These are phyloP conservation scores for Arctostaphylos glauca DNA, from an alignment of 148 eudicot species.

Conservation along the genomic window DNA sequence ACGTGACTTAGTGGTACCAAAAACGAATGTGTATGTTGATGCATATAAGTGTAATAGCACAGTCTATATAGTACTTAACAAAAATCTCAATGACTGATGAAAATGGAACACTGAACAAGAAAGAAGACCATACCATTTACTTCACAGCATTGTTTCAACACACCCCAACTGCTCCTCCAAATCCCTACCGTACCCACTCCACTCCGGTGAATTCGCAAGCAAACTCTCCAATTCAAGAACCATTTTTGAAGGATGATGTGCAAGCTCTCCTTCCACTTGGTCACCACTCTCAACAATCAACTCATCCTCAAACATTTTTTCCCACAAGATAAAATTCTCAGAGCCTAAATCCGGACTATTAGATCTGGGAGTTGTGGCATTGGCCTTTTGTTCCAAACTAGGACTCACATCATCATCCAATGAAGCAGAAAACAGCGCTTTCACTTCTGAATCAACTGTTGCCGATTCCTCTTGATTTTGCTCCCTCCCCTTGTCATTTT, in stretches of 20 bases:
- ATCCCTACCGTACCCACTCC: constrained; percentile 17
- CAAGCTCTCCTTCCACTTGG: constrained; percentile 10
- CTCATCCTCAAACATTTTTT: constrained; percentile 67
- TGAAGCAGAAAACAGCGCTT: constrained; percentile 22
- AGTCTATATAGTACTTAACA: background rate
- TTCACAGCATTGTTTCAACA: constrained; percentile 10
- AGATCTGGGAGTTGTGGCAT: constrained; percentile 22
- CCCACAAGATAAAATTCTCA: constrained; percentile 58
- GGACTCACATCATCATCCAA: constrained; percentile 24
- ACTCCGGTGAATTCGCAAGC: constrained; percentile 29
- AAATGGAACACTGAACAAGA: background rate
- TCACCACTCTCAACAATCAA: constrained; percentile 42
- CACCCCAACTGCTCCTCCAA: constrained; percentile 29
- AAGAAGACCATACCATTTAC: constrained; percentile 4
- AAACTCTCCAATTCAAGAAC: constrained; percentile 50
- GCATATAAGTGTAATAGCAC: too few species aligned
- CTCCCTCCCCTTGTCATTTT: constrained; percentile 6
- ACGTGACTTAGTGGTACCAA: background rate
- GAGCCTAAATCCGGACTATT: constrained; percentile 31
- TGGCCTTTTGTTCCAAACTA: constrained; percentile 24
- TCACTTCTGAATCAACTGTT: constrained; percentile 33
- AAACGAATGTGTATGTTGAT: background rate
- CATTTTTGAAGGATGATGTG: constrained; percentile 24
- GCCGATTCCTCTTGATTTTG: constrained; percentile 27
- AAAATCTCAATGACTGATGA: background rate